Evolutionary conservation across 768 basidiomycete species (phyloP).

Genomic region (Floccularia luteovirens): DNA sequence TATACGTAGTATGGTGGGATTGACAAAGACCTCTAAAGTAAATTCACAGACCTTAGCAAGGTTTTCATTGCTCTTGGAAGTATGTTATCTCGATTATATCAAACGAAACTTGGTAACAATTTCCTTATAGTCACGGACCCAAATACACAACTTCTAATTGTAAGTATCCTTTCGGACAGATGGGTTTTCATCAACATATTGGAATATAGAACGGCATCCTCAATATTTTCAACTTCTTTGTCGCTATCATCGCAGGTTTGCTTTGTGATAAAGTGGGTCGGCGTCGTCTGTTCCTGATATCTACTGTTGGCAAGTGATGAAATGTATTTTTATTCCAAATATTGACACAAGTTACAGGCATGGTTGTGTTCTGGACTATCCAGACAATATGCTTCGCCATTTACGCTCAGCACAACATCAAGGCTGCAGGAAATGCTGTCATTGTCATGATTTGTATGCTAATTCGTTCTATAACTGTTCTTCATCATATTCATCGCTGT

Average conservation of each 20-base stretch:
- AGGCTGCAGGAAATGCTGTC: conserved; percentile 44
- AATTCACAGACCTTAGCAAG: conserved; percentile 35
- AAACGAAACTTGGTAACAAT: conserved; percentile 1
- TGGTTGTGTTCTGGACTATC: conserved; percentile 48
- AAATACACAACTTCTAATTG: conserved; percentile 32
- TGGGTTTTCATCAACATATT: not conserved
- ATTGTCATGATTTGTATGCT: conserved; percentile 34
- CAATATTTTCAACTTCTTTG: conserved; percentile 47
- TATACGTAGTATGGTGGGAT: not conserved
- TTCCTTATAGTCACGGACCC: conserved; percentile 30
- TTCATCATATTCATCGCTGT: not conserved
- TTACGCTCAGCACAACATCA: conserved; percentile 27
- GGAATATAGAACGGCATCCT: conserved; percentile 41
- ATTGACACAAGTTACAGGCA: conserved; percentile 21
- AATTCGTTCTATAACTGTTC: not conserved
- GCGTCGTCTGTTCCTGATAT: conserved; percentile 40
- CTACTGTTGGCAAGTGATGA: conserved; percentile 27
- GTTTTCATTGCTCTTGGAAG: conserved; percentile 45
- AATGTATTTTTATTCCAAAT: not conserved
- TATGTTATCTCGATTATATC: conserved; percentile 7
- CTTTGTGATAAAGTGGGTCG: conserved; percentile 43
- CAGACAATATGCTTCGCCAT: conserved; percentile 45
- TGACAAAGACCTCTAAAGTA: not conserved
- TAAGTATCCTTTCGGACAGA: conserved; percentile 11
- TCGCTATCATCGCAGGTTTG: conserved; percentile 41